Percentiles rank a stretch among this genome's conserved stretches.
Evolutionary conservation across 1,139 yeast genomes (phyloP).

Genomic region (Zygoascus sp.): DNA sequence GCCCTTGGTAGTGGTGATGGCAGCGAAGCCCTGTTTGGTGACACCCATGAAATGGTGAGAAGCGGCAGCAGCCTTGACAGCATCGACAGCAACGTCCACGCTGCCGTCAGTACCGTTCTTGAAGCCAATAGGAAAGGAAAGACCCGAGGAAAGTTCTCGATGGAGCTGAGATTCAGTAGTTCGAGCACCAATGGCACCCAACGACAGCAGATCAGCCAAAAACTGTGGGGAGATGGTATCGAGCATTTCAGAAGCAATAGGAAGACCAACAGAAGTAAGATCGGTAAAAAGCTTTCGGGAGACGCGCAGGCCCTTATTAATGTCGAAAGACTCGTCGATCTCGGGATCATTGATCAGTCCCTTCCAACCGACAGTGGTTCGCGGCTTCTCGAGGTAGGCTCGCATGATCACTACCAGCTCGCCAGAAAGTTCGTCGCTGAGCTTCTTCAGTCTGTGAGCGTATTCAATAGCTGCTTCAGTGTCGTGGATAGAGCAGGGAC

Average conservation of each 20-base stretch:
- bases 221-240: slow-evolving; percentile 98
- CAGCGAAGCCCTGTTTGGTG: slow-evolving; percentile 93
- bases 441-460: slow-evolving; percentile 61
- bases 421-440: slow-evolving; percentile 62
- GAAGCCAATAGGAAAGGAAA: slow-evolving; percentile 97
- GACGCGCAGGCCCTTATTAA: slow-evolving; percentile 88
- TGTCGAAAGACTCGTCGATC: slow-evolving; percentile 85
- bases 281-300: slow-evolving; percentile 83
- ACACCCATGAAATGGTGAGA: slow-evolving; percentile 97
- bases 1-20: slow-evolving; percentile 93
- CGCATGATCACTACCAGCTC: slow-evolving; percentile 90
- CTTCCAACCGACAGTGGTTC: slow-evolving; percentile 99
- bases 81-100: slow-evolving; percentile 88
- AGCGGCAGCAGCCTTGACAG: slow-evolving; percentile 85
- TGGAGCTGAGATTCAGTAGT: slow-evolving; percentile 98
- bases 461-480: slow-evolving; percentile 85
- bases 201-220: slow-evolving; percentile 82
- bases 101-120: slow-evolving; percentile 98
- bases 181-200: slow-evolving; percentile 98
- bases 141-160: slow-evolving; percentile 94
- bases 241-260: slow-evolving; percentile 96
- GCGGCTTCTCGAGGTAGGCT: slow-evolving; percentile 96
- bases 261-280: slow-evolving; percentile 67
- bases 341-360: slow-evolving; percentile 97
- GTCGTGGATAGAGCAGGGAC: slow-evolving; percentile 97